Evolutionary conservation across 345 rosid species (phyloP).

Genomic region (Sonneratia caseolaris): DNA sequence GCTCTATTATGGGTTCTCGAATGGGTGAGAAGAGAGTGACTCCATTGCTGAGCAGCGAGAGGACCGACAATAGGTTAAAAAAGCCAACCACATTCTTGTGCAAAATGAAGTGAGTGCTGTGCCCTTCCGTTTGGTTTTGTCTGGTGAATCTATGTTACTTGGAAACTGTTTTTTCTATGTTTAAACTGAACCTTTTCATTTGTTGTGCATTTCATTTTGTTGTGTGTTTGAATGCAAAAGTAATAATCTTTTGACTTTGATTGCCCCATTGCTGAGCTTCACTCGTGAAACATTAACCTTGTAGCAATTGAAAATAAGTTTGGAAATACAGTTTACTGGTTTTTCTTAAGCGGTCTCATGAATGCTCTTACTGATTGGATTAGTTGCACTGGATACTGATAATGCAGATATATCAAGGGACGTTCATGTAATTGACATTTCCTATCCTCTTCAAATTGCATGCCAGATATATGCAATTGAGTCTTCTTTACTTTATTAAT

Average conservation of each 20-base stretch:
- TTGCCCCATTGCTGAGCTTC: not conserved
- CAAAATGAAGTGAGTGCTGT: constrained; percentile 82
- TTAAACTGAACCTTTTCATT: no score
- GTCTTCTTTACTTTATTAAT: not conserved
- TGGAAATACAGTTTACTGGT: not conserved
- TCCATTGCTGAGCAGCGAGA: constrained; percentile 60
- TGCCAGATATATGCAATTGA: not conserved
- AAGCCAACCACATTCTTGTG: constrained; percentile 98
- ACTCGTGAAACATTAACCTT: not conserved
- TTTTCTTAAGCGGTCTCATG: not conserved
- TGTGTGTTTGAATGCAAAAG: not conserved
- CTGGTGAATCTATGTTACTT: not conserved
- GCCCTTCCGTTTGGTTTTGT: not conserved
- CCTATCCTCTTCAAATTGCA: not conserved
- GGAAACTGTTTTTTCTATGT: not conserved
- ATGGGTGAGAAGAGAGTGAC: constrained; percentile 75
- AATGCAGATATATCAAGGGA: not conserved
- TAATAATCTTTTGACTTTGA: not conserved
- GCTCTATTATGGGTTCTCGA: constrained; percentile 60
- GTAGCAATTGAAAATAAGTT: not conserved
- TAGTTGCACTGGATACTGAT: not conserved
- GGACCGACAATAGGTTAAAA: constrained; percentile 85
- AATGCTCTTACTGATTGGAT: not conserved
- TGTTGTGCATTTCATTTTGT: not conserved
- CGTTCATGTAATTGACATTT: not conserved